These are phyloP conservation scores for Scedosporium apiospermum DNA, from an alignment of 2,329 filamentous ascomycete genomes.

Conservation along the genomic window DNA sequence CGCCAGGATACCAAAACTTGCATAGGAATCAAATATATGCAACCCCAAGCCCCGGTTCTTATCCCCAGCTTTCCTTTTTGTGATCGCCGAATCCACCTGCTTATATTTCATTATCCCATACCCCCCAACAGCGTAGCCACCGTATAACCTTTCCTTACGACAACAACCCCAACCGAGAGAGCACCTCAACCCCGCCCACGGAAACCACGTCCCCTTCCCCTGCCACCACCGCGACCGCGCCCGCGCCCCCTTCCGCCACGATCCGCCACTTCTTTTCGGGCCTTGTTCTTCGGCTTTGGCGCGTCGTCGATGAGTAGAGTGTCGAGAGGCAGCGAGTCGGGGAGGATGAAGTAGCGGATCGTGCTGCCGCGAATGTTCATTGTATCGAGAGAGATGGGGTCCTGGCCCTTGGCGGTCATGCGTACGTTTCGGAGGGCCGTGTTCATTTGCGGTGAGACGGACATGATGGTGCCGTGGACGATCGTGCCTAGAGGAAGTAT, in stretches of 20 bases:
- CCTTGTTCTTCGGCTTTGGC: constrained; percentile 99
- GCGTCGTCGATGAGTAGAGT: constrained; percentile 93
- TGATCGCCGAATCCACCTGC: constrained; percentile 11
- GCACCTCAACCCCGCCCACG: constrained; percentile 24
- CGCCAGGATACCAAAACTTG: constrained; percentile 7
- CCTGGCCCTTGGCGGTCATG: constrained; percentile 85
- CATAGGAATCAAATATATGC: neutral
- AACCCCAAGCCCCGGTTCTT: neutral
- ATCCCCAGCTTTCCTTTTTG: constrained; percentile 10
- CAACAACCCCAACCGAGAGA: neutral
- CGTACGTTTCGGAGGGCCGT: constrained; percentile 91
- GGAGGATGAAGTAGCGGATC: constrained; percentile 93
- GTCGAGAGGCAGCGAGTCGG: constrained; percentile 89
- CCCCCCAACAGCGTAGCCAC: neutral
- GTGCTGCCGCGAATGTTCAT: constrained; percentile 96
- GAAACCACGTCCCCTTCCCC: constrained; percentile 41
- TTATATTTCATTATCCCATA: constrained; percentile 1
- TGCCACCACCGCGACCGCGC: constrained; percentile 39
- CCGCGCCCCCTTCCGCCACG: constrained; percentile 47
- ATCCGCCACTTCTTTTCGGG: constrained; percentile 75
- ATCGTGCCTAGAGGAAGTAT: constrained; percentile 61
- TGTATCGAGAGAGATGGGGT: constrained; percentile 79
- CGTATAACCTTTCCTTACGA: neutral
- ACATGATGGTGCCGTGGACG: constrained; percentile 91
- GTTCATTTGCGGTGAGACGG: constrained; percentile 98